Base-by-base conservation (phyloP, 2,329 filamentous ascomycete genomes). In the Pleomassaria siparia region DNA sequence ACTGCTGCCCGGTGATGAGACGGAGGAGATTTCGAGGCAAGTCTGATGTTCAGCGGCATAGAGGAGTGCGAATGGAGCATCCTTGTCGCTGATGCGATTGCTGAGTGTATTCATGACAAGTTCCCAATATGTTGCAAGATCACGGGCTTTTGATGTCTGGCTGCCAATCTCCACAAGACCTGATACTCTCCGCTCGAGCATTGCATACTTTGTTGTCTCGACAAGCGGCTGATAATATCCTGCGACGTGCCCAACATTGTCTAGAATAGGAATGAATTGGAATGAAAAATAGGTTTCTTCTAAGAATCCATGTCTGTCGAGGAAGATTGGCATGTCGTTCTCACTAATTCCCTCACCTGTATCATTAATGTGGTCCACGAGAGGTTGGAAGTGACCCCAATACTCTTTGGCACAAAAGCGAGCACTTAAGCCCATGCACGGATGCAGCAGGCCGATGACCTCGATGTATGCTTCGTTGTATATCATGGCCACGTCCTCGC, bases 201-300 rank as follows among this genome's bases (percentile, higher is more conserved):
- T 42, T 84, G 43, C 87, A 74, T 70, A 79, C 18, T 84, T 74
- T 0, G 88, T 91, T 54, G 89, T 89, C 54, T 92, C 88, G 52
- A 89, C 89, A 0, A 84, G 80, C 1, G 86, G 86, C 58, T 91
- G 89, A 63, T 89, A 90, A 1, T 91, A 71, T 2, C 86, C 87
- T 28, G 86, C 80, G 8, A 90, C 82, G 10, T 80, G 78, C 1
- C 88, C 88, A 15, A 24, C 22, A 43, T 76, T 76, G 5, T 87
- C 86, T 2, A 91, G 77, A 32, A 91, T 73, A 0, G 88, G 88
- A 12, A 91, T 83, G 26, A 91, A 82, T 2, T 84, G 86, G 84
- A 87, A 91, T 11, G 85, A 87, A 67, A 90, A 91, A 60, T 87
- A 91, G 0, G 86, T 83, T 62, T 92, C 88, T 67, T 94, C 87